phyloP scores from a whole-genome alignment of 2,329 filamentous ascomycete genomes.

The Aspergillus bombycis region DNA sequence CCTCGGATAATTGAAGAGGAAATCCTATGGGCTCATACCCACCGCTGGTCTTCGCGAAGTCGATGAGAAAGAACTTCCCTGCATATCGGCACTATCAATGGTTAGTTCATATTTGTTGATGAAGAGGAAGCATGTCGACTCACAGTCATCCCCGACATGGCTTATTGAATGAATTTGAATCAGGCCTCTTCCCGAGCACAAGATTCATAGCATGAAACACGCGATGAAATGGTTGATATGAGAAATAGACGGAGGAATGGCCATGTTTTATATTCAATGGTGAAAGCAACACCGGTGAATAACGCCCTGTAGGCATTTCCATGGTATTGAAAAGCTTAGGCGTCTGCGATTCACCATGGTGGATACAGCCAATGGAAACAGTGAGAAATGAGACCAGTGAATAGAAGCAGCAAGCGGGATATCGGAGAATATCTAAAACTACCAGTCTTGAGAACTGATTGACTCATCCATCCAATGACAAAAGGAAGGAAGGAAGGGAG shows the following conservation, averaged over 20 bases:
- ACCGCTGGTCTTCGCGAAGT: background rate
- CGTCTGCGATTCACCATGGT: background rate
- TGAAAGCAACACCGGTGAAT: background rate
- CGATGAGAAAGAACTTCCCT: background rate
- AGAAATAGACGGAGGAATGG: background rate
- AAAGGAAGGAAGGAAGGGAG: background rate
- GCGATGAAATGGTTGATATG: background rate
- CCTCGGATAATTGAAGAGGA: background rate
- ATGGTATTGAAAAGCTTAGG: too few species aligned
- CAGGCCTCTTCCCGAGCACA: background rate
- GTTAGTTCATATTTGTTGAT: background rate
- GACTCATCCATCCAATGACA: background rate
- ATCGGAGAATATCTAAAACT: background rate
- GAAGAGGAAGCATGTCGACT: background rate
- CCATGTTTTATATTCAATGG: background rate
- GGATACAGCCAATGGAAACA: background rate
- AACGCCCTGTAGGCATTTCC: background rate
- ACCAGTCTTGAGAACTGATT: background rate
- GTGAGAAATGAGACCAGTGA: background rate
- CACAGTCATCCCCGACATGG: background rate
- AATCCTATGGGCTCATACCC: background rate
- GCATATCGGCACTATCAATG: background rate
- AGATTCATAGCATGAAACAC: background rate
- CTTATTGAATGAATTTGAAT: background rate
- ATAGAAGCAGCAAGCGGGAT: background rate